Base-by-base conservation (phyloP, 352 stramenopile species). In the Pythium guiyangense region DNA sequence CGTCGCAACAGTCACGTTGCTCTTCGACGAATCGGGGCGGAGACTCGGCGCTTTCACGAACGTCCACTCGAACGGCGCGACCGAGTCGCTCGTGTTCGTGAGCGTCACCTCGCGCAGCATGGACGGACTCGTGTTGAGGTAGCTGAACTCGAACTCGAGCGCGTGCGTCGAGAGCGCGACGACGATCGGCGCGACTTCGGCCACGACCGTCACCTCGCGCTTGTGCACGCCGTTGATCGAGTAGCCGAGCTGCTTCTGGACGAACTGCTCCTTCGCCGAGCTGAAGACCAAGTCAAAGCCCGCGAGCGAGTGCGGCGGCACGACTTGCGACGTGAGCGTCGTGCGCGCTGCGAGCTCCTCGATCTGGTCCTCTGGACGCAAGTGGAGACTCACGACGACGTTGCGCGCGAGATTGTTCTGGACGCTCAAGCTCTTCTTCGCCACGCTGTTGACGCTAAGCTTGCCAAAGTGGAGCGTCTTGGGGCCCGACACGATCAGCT, bases 401-500 rank as follows among this genome's bases (percentile, higher is more conserved):
- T 86, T 90, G 11, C 96, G 81, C 6, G 68, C 25, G 4, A 98
- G 63, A 45, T 88, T 83, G 58, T 98, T 98, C n/a, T 83, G 77
- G 6, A 98, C 78, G 4, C 70, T 90, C 10, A 98, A 71, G 44
- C 73, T 92, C 34, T 92, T 93, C 2, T 66, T 87, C 2, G 69
- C 85, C 8, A 78, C 64, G 0, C 82, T 89, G 11, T 95, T 93
- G 18, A 98, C 84, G 39, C 84, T 95, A 8, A 98, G 64, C 25
- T 84, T 81, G 8, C 94, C 94, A 55, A 98, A 98, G 54, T 98
- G 88, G 15, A 98, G 72, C 12, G 76, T 90, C 62, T 96, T 94
- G 0, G 86, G 86, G 0, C 86, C 86, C 0, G 69, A 76, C 0
- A 75, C 34, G 1, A 94, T 55, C 12, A 71, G 63, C 50, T 90